Conservation (phyloP, 176 grass and related monocot species). For the Oryza brachyantha region DNA sequence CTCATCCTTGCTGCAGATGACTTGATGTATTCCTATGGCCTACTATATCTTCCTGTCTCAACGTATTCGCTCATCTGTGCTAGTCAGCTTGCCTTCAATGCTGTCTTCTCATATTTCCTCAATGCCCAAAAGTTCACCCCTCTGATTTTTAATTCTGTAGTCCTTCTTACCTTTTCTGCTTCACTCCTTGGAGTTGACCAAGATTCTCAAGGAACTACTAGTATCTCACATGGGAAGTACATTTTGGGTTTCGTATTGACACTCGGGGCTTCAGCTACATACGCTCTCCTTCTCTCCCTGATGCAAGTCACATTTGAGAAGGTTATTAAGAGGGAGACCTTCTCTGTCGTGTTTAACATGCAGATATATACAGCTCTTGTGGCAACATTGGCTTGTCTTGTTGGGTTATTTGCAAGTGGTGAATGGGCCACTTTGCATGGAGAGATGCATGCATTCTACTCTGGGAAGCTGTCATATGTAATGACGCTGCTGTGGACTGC, state of each 20-base stretch:
- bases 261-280: slow-evolving; percentile 75
- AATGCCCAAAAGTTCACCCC: slow-evolving; percentile 82
- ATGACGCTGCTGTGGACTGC: slow-evolving; percentile 79
- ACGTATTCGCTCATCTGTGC: slow-evolving; percentile 93
- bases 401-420: slow-evolving; percentile 77
- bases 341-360: slow-evolving; percentile 65
- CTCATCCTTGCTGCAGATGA: slow-evolving; percentile 76
- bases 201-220: slow-evolving; percentile 35
- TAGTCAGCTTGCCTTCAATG: slow-evolving; percentile 91
- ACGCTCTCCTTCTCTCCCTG: slow-evolving; percentile 90
- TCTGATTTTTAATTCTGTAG: slow-evolving; percentile 71
- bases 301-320: slow-evolving; percentile 85
- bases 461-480: slow-evolving; percentile 79
- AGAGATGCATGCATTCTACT: slow-evolving; percentile 59
- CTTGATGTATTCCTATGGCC: slow-evolving; percentile 94
- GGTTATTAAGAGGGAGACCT: slow-evolving; percentile 76
- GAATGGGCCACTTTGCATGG: slow-evolving; percentile 73
- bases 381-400: slow-evolving; percentile 51
- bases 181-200: slow-evolving; percentile 64
- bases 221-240: slow-evolving; percentile 42
- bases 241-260: slow-evolving; percentile 65
- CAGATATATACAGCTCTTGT: slow-evolving; percentile 71
- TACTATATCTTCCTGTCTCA: slow-evolving; percentile 83
- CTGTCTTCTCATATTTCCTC: slow-evolving; percentile 77
- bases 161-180: slow-evolving; percentile 77